Evolutionary conservation across 1,139 yeast genomes (phyloP).

Genomic region (Pichia inconspicua): DNA sequence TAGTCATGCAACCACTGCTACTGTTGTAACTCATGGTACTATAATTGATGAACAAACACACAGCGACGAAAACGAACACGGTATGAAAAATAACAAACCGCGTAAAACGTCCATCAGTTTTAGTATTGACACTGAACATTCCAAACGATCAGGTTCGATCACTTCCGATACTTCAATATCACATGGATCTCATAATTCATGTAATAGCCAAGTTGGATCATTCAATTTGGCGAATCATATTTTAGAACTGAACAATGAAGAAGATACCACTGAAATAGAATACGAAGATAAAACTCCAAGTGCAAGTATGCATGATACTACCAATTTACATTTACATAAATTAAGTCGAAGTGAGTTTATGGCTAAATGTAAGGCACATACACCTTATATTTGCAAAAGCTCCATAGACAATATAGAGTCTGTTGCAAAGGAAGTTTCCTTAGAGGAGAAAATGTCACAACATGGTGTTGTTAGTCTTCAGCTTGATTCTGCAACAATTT

Average conservation of each 20-base stretch:
- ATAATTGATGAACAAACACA: slow-evolving; percentile 14
- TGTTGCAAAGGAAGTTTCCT: slow-evolving; percentile 5
- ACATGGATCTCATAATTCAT: neutral
- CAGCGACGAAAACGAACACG: slow-evolving; percentile 1
- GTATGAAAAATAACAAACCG: neutral
- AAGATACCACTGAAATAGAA: slow-evolving; percentile 12
- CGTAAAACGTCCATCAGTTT: slow-evolving; percentile 8
- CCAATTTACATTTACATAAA: neutral
- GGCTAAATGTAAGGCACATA: slow-evolving; percentile 12
- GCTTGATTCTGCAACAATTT: slow-evolving; percentile 51
- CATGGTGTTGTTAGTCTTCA: slow-evolving; percentile 39
- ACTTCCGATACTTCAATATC: slow-evolving; percentile 3
- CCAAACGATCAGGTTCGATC: slow-evolving; percentile 6
- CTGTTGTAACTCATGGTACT: slow-evolving; percentile 15
- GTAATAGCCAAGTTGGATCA: neutral
- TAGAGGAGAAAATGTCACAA: slow-evolving; percentile 11
- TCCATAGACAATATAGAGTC: slow-evolving; percentile 1
- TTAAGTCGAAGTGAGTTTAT: slow-evolving; percentile 7
- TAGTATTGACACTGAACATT: slow-evolving; percentile 13
- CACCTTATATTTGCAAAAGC: slow-evolving; percentile 11
- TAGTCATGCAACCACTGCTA: slow-evolving; percentile 16
- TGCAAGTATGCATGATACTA: slow-evolving; percentile 12
- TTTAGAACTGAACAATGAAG: slow-evolving; percentile 2
- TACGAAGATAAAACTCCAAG: slow-evolving; percentile 18
- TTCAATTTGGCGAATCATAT: slow-evolving; percentile 3